phyloP scores from a whole-genome alignment of 2,329 filamentous ascomycete genomes.

The Sporothrix pseudoabietina region DNA sequence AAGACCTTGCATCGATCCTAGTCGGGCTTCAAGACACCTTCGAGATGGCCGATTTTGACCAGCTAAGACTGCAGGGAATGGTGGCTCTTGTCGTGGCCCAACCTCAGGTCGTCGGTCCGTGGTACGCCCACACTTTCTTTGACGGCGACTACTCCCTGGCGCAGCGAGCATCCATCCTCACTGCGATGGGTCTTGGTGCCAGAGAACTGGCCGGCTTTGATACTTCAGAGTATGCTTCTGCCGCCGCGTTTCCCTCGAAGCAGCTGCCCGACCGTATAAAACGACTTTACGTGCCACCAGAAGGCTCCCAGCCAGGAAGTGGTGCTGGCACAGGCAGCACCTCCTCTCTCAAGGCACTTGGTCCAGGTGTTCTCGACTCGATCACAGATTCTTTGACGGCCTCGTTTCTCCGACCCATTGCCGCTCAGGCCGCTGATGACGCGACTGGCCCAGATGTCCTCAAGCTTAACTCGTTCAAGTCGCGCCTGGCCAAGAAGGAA shows the following conservation, averaged over 20 bases:
- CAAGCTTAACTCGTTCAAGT: constrained; percentile 87
- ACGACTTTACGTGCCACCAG: constrained; percentile 60
- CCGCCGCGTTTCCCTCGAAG: constrained; percentile 75
- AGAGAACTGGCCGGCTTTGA: constrained; percentile 83
- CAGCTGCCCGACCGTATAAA: constrained; percentile 74
- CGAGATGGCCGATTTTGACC: constrained; percentile 75
- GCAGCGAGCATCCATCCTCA: constrained; percentile 79
- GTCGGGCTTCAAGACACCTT: constrained; percentile 84
- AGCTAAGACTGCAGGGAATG: constrained; percentile 76
- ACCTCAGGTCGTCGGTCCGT: constrained; percentile 76
- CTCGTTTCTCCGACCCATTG: constrained; percentile 77
- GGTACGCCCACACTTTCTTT: constrained; percentile 84
- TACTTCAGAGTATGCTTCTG: constrained; percentile 53
- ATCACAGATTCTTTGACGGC: constrained; percentile 70
- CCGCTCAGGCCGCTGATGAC: constrained; percentile 77
- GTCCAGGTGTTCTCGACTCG: constrained; percentile 63
- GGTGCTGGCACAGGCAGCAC: constrained; percentile 34
- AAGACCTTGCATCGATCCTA: constrained; percentile 76
- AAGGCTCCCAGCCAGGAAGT: constrained; percentile 32
- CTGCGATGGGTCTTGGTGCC: constrained; percentile 77
- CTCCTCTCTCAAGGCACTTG: constrained; percentile 54
- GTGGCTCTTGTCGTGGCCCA: constrained; percentile 77
- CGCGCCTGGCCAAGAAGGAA: constrained; percentile 65
- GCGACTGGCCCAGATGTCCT: constrained; percentile 78
- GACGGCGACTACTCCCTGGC: constrained; percentile 87